Evolutionary conservation across 2,329 filamentous ascomycete species (phyloP).

Genomic region (Talaromyces albobiverticillius): DNA sequence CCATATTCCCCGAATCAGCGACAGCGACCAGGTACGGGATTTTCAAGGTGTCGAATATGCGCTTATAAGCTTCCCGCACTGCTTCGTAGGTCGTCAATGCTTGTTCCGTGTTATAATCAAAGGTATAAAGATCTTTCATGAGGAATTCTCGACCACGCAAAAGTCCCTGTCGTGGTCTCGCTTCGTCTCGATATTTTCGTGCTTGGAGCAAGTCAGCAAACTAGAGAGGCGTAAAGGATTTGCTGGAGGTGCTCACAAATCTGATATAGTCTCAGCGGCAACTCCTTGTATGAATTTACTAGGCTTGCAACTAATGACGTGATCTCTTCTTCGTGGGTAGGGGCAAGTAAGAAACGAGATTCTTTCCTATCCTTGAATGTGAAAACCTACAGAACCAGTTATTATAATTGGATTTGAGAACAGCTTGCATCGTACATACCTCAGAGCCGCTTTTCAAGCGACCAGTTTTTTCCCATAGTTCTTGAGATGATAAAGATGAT

Average conservation of each 20-base stretch:
- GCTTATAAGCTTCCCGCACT: conserved; percentile 70
- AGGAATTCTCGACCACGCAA: conserved; percentile 85
- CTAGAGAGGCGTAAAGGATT: background rate
- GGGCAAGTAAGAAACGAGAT: conserved; percentile 71
- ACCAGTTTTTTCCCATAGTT: conserved; percentile 80
- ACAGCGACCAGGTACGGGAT: conserved; percentile 80
- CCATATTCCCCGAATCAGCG: conserved; percentile 95
- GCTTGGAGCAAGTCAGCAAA: conserved; percentile 45
- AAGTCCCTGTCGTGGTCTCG: conserved; percentile 81
- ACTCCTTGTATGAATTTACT: conserved; percentile 76
- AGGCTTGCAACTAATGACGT: conserved; percentile 72
- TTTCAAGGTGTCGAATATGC: conserved; percentile 77
- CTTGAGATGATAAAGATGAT: conserved; percentile 80
- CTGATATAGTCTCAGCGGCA: conserved; percentile 87
- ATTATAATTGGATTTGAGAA: conserved; percentile 13
- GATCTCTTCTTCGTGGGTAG: conserved; percentile 96
- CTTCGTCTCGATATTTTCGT: conserved; percentile 92
- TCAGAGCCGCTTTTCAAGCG: conserved; percentile 75
- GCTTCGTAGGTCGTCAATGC: conserved; percentile 77
- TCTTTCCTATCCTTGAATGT: conserved; percentile 76
- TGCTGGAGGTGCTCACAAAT: conserved; percentile 58
- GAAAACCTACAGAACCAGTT: conserved; percentile 60
- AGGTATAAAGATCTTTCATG: conserved; percentile 99
- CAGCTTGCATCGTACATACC: conserved; percentile 43
- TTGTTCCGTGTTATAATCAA: conserved; percentile 66